Evolutionary conservation across 176 grass and related monocot genomes (phyloP), one percentile per base, ranked within the genome.

Genomic region (Aechmea fasciata): DNA sequence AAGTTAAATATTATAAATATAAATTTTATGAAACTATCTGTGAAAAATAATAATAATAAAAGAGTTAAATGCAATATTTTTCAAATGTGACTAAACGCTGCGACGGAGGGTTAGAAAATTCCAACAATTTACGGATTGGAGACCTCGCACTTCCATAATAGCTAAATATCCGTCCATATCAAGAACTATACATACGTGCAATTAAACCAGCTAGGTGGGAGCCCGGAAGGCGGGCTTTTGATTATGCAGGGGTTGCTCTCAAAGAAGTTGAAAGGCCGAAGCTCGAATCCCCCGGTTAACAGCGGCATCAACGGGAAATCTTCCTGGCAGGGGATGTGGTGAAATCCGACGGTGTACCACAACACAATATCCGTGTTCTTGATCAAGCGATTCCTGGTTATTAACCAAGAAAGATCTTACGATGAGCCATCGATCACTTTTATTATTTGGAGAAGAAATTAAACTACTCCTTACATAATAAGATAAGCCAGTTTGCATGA

Each of bases 221-320:
- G 11, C 7, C 13, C 18, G 1, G 14, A 57, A 57, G 53, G 53
- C 18, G 14, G 53, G 18, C 4, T 66, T 22, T 33, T 76, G 48
- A 91, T 71, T 64, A 96, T 22, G n/a, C n/a, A n/a, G 2, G 74
- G 88, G 71, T 91, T 96, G 26, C 82, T 84, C 78, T 96, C 88
- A 71, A 96, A 96, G 67, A 96, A 96, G 55, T 96, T 96, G 13
- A 78, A 77, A 3, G 92, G 92, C 49, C 88, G 73, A 53, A 96
- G 81, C 69, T 91, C 92, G 69, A 91, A 84, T 17, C 83, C 83
- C 67, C 83, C 83, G 52, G 71, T 91, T 9, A 91, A 7, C 65
- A 80, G 71, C 1, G 85, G 87, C 88, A 96, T 91, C 72, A 91
- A 78, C 0, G 92, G 92, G 57, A 91, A 96, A 28, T 96, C 92